Base-by-base conservation (phyloP, 768 basidiomycete species). In the Lepiota brunneoincarnata region DNA sequence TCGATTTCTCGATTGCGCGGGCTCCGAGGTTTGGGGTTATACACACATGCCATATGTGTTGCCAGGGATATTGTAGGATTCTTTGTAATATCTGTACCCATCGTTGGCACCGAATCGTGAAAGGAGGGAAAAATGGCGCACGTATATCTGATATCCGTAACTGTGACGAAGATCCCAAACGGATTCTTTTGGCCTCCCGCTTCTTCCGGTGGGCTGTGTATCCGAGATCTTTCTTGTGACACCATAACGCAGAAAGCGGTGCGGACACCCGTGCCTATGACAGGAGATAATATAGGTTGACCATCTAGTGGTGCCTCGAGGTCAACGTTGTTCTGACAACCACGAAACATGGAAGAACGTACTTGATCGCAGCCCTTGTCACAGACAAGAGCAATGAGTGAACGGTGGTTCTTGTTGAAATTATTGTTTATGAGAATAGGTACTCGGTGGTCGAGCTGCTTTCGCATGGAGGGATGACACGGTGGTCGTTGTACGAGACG, bases 131-230 rank as follows among this genome's bases (percentile, higher is more conserved):
- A 35, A 24, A 31, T 36, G 31, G 80, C 88, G 64, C 66, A 94
- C 85, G 91, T 93, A 75, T 99, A 99, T 52, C 96, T 87, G 55
- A 99, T 98, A 68, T 99, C 96, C 3, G 96, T 98, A n/a, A 98
- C 95, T 0, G 92, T 91, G 11, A 98, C 87, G 66, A 99, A 99
- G 39, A 98, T 92, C 73, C 98, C 97, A 67, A 99, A 98, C 1
- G 97, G 96, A 68, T 91, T 86, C 67, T 97, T 73, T 95, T 98
- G 24, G 87, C 90, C 70, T 98, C 96, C 46, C 94, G 82, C 70
- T 98, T 97, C 73, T 97, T 98, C 26, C 96, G 88, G 72, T 98
- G 95, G 59, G 83, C 93, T 7, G 93, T 94, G 65, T 98, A 99
- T 0, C 95, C 96, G 0, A 99, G 78, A 36, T 98, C 95, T 67